phyloP scores from a whole-genome alignment of 495 filamentous ascomycete genomes.

The Rhypophila decipiens region DNA sequence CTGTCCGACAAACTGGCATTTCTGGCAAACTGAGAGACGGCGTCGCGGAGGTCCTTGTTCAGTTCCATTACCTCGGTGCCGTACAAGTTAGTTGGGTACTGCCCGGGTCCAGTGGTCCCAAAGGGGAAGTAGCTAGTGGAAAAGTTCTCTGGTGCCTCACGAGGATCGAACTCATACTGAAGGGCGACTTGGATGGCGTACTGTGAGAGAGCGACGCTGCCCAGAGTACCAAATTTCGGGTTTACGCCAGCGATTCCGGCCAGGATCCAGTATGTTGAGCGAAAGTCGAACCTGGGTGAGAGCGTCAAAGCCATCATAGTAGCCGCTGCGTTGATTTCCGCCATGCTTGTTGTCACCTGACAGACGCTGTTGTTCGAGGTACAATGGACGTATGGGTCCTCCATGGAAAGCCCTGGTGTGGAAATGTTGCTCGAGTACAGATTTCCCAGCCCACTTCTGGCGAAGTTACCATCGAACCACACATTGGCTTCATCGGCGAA shows the following conservation, averaged over 20 bases:
- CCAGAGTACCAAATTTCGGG: constrained; percentile 57
- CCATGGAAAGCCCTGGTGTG: constrained; percentile 58
- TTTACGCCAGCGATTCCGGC: constrained; percentile 69
- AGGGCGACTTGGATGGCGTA: constrained; percentile 67
- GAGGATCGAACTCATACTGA: constrained; percentile 68
- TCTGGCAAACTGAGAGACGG: constrained; percentile 50
- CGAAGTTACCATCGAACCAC: constrained; percentile 59
- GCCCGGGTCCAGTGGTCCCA: constrained; percentile 44
- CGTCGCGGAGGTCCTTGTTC: constrained; percentile 52
- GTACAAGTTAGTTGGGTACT: constrained; percentile 61
- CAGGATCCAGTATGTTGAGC: constrained; percentile 61
- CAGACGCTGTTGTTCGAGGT: constrained; percentile 51
- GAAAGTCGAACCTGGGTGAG: constrained; percentile 58
- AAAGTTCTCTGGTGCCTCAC: constrained; percentile 61
- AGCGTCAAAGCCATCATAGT: constrained; percentile 54
- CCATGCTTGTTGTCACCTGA: constrained; percentile 51
- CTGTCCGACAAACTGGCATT: constrained; percentile 53
- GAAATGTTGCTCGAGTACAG: constrained; percentile 59
- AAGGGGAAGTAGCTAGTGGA: constrained; percentile 62
- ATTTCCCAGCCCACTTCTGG: constrained; percentile 37
- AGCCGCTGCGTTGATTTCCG: constrained; percentile 69
- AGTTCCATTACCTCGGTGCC: constrained; percentile 76
- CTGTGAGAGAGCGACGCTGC: constrained; percentile 57
- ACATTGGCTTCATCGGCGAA: constrained; percentile 61
- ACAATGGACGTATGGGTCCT: constrained; percentile 61